Evolutionary conservation across 2,329 filamentous ascomycete species (phyloP).

Genomic region (Seiridium cupressi): DNA sequence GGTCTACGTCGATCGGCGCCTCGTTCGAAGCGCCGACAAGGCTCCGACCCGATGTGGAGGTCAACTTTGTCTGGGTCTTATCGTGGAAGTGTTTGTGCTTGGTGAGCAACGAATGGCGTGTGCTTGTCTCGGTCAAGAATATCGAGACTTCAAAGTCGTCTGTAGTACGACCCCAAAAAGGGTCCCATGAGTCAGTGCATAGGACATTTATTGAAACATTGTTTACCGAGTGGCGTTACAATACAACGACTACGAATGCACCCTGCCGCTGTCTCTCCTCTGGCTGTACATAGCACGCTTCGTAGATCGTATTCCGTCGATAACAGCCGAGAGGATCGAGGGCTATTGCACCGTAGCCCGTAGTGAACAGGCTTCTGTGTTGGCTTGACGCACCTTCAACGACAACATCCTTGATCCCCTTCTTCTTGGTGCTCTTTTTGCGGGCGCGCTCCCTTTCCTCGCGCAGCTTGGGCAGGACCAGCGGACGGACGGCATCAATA

Average conservation of each 20-base stretch:
- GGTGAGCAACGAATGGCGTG: constrained; percentile 80
- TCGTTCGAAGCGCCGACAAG: constrained; percentile 57
- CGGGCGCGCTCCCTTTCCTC: constrained; percentile 65
- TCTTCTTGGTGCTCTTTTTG: constrained; percentile 69
- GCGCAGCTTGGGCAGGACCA: constrained; percentile 85
- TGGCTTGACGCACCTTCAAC: constrained; percentile 59
- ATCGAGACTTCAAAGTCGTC: constrained; percentile 96
- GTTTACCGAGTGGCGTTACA: background rate
- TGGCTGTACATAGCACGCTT: too few species aligned
- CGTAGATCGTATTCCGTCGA: too few species aligned
- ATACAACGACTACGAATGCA: too few species aligned
- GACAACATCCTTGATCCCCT: constrained; percentile 84
- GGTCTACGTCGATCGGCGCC: constrained; percentile 51
- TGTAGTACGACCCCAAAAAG: constrained; percentile 30
- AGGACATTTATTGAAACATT: background rate
- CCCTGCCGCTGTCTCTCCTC: too few species aligned
- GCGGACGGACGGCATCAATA: constrained; percentile 79
- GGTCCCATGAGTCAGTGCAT: background rate
- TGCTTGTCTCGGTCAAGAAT: constrained; percentile 84
- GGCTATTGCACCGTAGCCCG: background rate
- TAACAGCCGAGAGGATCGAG: background rate
- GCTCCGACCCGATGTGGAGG: constrained; percentile 58
- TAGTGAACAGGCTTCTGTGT: constrained; percentile 10
- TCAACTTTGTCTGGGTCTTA: constrained; percentile 49
- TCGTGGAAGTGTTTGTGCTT: constrained; percentile 79